Evolutionary conservation across 2,329 filamentous ascomycete species (phyloP).

Genomic region (Aspergillus sclerotialis): DNA sequence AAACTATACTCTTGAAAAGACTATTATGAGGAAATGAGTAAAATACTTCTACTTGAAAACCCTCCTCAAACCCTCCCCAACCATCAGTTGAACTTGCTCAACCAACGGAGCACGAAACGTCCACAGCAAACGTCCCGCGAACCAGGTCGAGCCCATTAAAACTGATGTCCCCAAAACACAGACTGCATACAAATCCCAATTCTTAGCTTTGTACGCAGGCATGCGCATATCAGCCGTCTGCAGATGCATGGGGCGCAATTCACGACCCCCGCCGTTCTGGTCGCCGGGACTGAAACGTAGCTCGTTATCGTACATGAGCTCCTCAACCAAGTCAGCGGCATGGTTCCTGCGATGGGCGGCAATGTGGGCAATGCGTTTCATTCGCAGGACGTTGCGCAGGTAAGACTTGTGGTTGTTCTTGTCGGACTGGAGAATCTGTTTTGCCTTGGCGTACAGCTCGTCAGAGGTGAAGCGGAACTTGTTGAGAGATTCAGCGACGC

Average conservation of each 20-base stretch:
- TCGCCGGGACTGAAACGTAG: slow-evolving; percentile 8
- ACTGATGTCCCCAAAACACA: background rate
- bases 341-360: slow-evolving; percentile 32
- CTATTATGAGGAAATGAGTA: no score
- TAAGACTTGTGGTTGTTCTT: slow-evolving; percentile 24
- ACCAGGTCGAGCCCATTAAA: background rate
- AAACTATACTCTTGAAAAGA: no score
- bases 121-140: background rate
- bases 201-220: slow-evolving; percentile 31
- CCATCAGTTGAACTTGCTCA: background rate
- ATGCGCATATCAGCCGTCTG: slow-evolving; percentile 41
- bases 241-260: slow-evolving; percentile 34
- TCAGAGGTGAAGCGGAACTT: slow-evolving; percentile 30
- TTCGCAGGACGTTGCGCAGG: slow-evolving; percentile 26
- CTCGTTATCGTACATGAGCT: slow-evolving; percentile 34
- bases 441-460: slow-evolving; percentile 24
- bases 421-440: slow-evolving; percentile 12
- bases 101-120: background rate
- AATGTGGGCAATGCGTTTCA: slow-evolving; percentile 34
- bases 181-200: slow-evolving; percentile 30
- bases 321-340: slow-evolving; percentile 37
- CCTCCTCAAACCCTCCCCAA: background rate
- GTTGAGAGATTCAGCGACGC: slow-evolving; percentile 30
- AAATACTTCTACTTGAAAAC: no score
- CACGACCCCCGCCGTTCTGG: no score